phyloP scores from a whole-genome alignment of 1,139 yeast genomes.

The Diutina mesorugosa region DNA sequence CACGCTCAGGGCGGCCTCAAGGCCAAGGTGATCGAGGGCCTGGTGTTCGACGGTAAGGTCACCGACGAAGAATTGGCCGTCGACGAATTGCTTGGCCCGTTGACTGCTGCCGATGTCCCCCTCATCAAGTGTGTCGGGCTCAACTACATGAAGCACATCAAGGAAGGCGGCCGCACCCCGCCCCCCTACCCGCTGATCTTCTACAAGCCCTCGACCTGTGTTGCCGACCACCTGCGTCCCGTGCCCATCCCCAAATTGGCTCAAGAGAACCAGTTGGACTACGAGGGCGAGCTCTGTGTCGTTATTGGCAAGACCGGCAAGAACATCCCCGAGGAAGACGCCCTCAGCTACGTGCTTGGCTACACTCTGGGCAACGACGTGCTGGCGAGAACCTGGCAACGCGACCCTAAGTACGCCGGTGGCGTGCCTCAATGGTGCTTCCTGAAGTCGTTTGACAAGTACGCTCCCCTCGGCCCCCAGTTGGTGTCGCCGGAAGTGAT shows the following conservation, averaged over 20 bases:
- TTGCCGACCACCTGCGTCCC: constrained; percentile 24
- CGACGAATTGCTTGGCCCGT: constrained; percentile 22
- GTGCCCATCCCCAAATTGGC: constrained; percentile 30
- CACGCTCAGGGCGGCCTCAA: constrained; percentile 2
- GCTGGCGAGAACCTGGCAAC: constrained; percentile 42
- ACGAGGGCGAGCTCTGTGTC: constrained; percentile 41
- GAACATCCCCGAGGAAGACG: constrained; percentile 28
- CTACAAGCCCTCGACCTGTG: constrained; percentile 29
- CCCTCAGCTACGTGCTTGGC: constrained; percentile 35
- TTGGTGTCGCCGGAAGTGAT: constrained; percentile 25
- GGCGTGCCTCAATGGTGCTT: constrained; percentile 35
- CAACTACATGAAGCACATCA: constrained; percentile 20
- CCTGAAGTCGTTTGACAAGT: constrained; percentile 42
- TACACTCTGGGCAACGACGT: constrained; percentile 43
- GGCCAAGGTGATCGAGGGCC: constrained; percentile 28
- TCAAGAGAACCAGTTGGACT: constrained; percentile 27
- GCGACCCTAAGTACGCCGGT: constrained; percentile 10
- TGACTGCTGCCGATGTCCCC: constrained; percentile 17
- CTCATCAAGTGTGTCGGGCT: constrained; percentile 26
- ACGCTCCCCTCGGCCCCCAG: constrained; percentile 42
- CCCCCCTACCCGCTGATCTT: constrained; percentile 38
- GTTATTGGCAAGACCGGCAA: constrained; percentile 38
- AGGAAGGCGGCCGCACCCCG: constrained; percentile 14
- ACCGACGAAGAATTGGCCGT: constrained; percentile 21
- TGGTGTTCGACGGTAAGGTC: constrained; percentile 23